These are phyloP conservation scores for Exophiala lecanii-corni DNA, from an alignment of 2,329 filamentous ascomycete species.

Conservation along the genomic window DNA sequence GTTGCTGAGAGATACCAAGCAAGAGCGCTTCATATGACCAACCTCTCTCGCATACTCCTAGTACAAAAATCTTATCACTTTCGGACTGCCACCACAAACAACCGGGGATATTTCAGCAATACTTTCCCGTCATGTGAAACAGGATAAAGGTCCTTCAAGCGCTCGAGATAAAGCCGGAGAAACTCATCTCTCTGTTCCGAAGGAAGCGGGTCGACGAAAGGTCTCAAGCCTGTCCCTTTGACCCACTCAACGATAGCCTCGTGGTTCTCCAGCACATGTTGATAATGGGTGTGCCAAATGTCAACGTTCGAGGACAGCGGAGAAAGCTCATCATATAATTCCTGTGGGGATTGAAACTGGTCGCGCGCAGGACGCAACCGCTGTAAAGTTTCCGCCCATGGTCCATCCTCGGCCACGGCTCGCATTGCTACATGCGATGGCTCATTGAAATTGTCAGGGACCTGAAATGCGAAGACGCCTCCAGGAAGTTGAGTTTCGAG, in stretches of 20 bases:
- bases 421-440: slow-evolving; percentile 50
- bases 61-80: too few relatives aligned
- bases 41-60: too few relatives aligned
- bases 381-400: slow-evolving; percentile 37
- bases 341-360: slow-evolving; percentile 44
- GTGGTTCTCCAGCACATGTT: slow-evolving; percentile 48
- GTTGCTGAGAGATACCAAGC: too few relatives aligned
- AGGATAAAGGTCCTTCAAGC: slow-evolving; percentile 44
- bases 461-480: slow-evolving; percentile 52
- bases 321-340: slow-evolving; percentile 48
- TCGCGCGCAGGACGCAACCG: slow-evolving; percentile 38
- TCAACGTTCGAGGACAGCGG: slow-evolving; percentile 43
- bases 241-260: slow-evolving; percentile 57
- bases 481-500: slow-evolving; percentile 40
- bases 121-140: slow-evolving; percentile 49
- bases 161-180: slow-evolving; percentile 44
- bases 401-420: slow-evolving; percentile 34
- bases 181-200: slow-evolving; percentile 41
- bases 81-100: slow-evolving; percentile 51
- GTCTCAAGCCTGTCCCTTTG: slow-evolving; percentile 52
- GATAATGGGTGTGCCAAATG: slow-evolving; percentile 53
- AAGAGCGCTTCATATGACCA: too few relatives aligned
- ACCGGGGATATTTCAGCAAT: slow-evolving; percentile 51
- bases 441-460: slow-evolving; percentile 49
- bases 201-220: slow-evolving; percentile 49